Evolutionary conservation across 1,284 basidiomycete genomes (phyloP).

Genomic region (Leccinum subatratum): DNA sequence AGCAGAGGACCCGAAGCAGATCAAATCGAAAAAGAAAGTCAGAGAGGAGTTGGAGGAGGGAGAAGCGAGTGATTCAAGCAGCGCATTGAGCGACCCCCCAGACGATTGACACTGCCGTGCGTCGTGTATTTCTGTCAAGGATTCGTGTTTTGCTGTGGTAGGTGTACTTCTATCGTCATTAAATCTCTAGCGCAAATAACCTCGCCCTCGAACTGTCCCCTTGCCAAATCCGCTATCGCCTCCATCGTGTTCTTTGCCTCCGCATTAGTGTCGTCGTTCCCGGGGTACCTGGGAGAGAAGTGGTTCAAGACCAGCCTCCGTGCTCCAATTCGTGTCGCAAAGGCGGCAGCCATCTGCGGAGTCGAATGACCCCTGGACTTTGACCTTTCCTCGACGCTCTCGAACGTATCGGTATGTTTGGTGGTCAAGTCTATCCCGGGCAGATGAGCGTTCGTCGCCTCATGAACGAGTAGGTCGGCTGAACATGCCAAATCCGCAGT

Average conservation of each 20-base stretch:
- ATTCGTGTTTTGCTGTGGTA: constrained; percentile 28
- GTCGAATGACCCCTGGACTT: constrained; percentile 86
- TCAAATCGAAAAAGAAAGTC: constrained; percentile 46
- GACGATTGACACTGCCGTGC: constrained; percentile 26
- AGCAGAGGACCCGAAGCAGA: constrained; percentile 57
- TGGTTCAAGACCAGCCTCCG: constrained; percentile 77
- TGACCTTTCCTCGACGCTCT: constrained; percentile 64
- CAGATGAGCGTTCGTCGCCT: constrained; percentile 90
- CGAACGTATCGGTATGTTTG: constrained; percentile 54
- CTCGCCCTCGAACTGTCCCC: constrained; percentile 45
- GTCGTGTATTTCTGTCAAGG: constrained; percentile 11
- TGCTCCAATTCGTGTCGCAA: constrained; percentile 69
- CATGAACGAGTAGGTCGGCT: constrained; percentile 73
- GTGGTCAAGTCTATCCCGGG: constrained; percentile 58
- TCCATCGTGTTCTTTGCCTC: constrained; percentile 53
- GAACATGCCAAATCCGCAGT: constrained; percentile 54
- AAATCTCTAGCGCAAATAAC: constrained; percentile 69
- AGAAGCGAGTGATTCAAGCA: constrained; percentile 74
- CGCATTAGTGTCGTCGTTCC: constrained; percentile 47
- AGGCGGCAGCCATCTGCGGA: constrained; percentile 84
- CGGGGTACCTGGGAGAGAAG: constrained; percentile 68
- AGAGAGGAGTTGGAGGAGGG: constrained; percentile 78
- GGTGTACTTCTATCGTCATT: constrained; percentile 58
- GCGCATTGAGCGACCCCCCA: constrained; percentile 68
- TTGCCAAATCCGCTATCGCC: constrained; percentile 56